Evolutionary conservation across 83 land plant genomes (phyloP).

Genomic region (Larix sibirica): DNA sequence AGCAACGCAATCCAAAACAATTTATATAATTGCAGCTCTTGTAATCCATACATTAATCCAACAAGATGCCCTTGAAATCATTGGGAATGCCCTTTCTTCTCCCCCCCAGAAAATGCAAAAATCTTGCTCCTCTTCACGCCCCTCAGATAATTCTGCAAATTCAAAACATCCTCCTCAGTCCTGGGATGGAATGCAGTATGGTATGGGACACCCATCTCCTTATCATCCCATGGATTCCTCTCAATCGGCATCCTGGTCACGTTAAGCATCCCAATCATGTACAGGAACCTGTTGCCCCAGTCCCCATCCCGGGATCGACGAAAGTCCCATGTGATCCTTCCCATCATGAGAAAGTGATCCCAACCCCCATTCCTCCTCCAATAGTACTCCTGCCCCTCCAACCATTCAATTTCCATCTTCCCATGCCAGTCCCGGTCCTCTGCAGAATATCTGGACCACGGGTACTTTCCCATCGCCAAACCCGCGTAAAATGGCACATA

Average conservation of each 20-base stretch:
- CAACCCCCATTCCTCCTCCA: constrained; percentile 49
- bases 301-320: constrained; percentile 47
- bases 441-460: constrained; percentile 33
- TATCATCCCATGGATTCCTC: constrained; percentile 53
- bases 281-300: constrained; percentile 67
- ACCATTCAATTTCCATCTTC: constrained; percentile 59
- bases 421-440: constrained; percentile 48
- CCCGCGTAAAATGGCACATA: constrained; percentile 91
- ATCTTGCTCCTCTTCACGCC: constrained; percentile 27
- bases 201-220: constrained; percentile 72
- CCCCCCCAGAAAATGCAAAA: constrained; percentile 68
- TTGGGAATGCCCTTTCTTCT: constrained; percentile 32
- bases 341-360: constrained; percentile 83
- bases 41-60: constrained; percentile 34
- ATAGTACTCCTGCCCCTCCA: constrained; percentile 42
- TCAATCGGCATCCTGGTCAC: constrained; percentile 64
- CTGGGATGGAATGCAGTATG: constrained; percentile 71
- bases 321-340: constrained; percentile 65
- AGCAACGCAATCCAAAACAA: constrained; percentile 45
- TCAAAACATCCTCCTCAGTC: constrained; percentile 28
- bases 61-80: constrained; percentile 46
- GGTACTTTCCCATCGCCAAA: constrained; percentile 56
- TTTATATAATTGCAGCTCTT: constrained; percentile 45
- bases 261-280: constrained; percentile 62
- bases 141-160: constrained; percentile 41